A percentile compares a stretch with the other conserved stretches of the same genome.
Conservation (phyloP, 2,329 filamentous ascomycete genomes). For the Beauveria scarabaeidicola region DNA sequence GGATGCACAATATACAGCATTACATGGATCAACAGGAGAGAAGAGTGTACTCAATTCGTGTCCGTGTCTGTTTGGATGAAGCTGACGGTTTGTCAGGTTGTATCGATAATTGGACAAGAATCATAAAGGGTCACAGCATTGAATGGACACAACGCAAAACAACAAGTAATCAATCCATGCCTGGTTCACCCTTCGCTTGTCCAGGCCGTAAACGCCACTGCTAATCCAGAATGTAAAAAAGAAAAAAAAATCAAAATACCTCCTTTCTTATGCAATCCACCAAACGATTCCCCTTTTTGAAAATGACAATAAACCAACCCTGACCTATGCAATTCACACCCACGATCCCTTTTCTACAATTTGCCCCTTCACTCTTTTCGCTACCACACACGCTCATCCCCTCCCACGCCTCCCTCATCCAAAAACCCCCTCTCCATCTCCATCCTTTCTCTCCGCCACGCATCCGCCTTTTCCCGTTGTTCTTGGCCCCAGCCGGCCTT, state of each 20-base stretch:
- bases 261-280: not conserved
- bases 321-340: not conserved
- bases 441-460: conserved; percentile 36
- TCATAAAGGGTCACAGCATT: too few species aligned
- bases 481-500: conserved; percentile 23
- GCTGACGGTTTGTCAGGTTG: too few species aligned
- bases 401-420: conserved; percentile 24
- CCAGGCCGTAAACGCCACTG: conserved; percentile 4
- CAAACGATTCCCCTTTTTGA: not conserved
- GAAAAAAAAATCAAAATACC: not conserved
- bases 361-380: too few species aligned
- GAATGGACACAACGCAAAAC: not conserved
- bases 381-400: conserved; percentile 22
- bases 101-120: too few species aligned
- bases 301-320: not conserved
- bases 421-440: conserved; percentile 29
- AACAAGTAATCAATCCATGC: not conserved
- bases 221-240: not conserved
- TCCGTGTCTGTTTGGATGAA: too few species aligned
- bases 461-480: conserved; percentile 34
- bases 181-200: not conserved
- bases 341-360: not conserved
- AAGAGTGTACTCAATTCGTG: too few species aligned
- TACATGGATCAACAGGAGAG: not conserved
- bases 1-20: not conserved